Evolutionary conservation across 192 early-diverging fungal species (phyloP).

Genomic region (Ambispora gerdemannii): DNA sequence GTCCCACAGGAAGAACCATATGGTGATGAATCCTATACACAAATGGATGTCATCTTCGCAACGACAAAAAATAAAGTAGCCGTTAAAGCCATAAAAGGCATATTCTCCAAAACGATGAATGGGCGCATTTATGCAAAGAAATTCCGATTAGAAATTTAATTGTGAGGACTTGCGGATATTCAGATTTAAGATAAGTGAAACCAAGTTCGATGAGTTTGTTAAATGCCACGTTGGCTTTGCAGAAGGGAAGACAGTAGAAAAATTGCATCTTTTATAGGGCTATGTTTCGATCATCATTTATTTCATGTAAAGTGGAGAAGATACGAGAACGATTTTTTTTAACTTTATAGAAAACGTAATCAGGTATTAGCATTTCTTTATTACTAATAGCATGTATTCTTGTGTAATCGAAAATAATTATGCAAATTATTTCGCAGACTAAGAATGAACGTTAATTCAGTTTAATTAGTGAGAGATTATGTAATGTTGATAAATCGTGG

Average conservation of each 20-base stretch:
- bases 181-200: not conserved
- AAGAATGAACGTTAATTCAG: no score
- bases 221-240: not conserved
- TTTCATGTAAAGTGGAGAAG: conserved; percentile 8
- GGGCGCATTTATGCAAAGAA: conserved; percentile 12
- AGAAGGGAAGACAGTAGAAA: conserved; percentile 1
- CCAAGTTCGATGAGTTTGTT: not conserved
- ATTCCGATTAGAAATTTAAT: conserved; percentile 3
- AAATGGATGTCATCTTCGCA: not conserved
- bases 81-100: conserved; percentile 10
- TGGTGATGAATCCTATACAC: conserved; percentile 12
- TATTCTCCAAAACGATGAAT: not conserved
- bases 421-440: no score
- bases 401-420: no score
- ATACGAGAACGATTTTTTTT: no score
- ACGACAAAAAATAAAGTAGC: conserved; percentile 4
- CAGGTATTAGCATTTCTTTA: no score
- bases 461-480: no score
- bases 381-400: no score
- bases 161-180: not conserved
- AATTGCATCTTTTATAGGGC: conserved; percentile 5
- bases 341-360: no score
- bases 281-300: conserved; percentile 17
- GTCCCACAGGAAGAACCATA: not conserved
- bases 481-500: no score